phyloP scores from a whole-genome alignment of 176 grass and related monocot species.

The Raddia guianensis region DNA sequence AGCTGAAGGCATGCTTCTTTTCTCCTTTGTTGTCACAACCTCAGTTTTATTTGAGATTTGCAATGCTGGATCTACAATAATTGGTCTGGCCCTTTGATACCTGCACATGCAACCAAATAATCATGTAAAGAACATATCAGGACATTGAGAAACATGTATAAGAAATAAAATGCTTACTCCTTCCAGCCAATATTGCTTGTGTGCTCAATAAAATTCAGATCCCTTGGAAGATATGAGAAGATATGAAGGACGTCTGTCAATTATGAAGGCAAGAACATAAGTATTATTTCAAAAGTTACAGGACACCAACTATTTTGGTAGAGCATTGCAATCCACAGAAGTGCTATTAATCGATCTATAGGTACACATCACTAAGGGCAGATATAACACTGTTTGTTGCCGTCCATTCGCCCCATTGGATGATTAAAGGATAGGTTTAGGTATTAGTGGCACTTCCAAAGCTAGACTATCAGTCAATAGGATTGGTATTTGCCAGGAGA shows the following conservation, averaged over 20 bases:
- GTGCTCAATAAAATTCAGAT: constrained; percentile 94
- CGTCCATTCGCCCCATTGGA: no score
- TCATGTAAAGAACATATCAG: constrained; percentile 38
- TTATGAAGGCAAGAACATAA: constrained; percentile 28
- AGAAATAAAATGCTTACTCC: constrained; percentile 64
- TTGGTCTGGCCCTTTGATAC: constrained; percentile 86
- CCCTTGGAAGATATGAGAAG: constrained; percentile 88
- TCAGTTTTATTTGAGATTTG: constrained; percentile 73
- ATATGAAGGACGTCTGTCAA: constrained; percentile 93
- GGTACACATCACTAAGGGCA: neutral
- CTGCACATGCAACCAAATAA: constrained; percentile 53
- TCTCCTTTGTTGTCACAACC: constrained; percentile 91
- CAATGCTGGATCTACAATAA: constrained; percentile 92
- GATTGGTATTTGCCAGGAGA: no score
- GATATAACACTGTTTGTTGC: no score
- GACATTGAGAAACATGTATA: constrained; percentile 27
- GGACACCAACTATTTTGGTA: neutral
- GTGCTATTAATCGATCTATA: constrained; percentile 2
- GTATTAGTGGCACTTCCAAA: no score
- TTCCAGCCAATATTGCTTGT: constrained; percentile 97
- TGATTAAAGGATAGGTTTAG: no score
- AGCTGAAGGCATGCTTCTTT: constrained; percentile 92
- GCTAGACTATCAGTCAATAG: no score
- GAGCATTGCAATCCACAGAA: constrained; percentile 7
- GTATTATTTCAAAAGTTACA: constrained; percentile 2